Evolutionary conservation across 192 early-diverging fungal genomes (phyloP), one percentile per base, ranked within the genome.

Genomic region (Linderina pennispora): DNA sequence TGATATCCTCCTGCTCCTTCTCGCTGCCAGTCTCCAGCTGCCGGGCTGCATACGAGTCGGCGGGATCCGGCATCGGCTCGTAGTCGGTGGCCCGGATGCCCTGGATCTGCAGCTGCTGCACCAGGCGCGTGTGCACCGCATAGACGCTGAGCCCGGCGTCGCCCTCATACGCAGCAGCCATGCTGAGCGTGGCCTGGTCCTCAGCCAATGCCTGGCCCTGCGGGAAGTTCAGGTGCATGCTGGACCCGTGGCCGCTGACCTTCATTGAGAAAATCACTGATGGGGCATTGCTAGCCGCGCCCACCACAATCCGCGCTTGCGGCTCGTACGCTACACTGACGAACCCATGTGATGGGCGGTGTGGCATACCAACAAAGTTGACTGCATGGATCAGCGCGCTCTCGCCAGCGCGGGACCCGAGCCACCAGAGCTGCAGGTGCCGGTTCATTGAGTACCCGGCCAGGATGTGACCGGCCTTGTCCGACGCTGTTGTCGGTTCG

Each of bases 101-200:
- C 14, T 41, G 7, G 9, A 69, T 62, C 47, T 69, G 65, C 9
- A 69, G 47, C 54, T 69, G 65, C 37, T 69, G 65, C 1, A 69
- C 58, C 16, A 62, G 51, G 28, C 65, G 65, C 34, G 58, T 55
- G 25, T 69, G 65, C 15, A 69, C 65, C 42, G 58, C 48, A 26
- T 69, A 69, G 18, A 69, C 39, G 39, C 65, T 69, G 36, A 69
- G 48, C 15, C 23, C 40, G 1, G 50, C 14, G 0, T 45, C 40
- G 7, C 53, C 25, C 45, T 69, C 65, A 20, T 57, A 45, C 0
- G 53, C 43, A 17, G 65, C 36, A 2, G 57, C 58, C 13, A 69
- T 24, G 23, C 58, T 69, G 25, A 69, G 38, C 0, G 50, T 48
- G 0, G 46, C 50, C 37, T 69, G 65, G 3, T 69, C 65, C 8